These are phyloP conservation scores for Nowakowskiella sp. DNA, from an alignment of 192 early-diverging fungal genomes.

Conservation along the genomic window DNA sequence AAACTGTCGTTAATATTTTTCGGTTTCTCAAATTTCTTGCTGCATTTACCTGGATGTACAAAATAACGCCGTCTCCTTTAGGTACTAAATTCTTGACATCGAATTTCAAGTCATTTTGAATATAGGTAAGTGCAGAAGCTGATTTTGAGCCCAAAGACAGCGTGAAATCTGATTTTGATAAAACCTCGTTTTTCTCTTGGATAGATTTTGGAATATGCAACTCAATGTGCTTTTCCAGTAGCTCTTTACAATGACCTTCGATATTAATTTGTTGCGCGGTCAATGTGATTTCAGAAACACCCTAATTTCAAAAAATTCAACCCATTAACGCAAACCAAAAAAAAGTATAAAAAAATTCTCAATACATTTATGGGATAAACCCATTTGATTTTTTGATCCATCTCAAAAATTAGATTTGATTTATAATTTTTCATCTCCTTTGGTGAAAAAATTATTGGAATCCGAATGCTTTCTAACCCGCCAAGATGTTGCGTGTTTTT, in stretches of 20 bases:
- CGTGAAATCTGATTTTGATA: no score
- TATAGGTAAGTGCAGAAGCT: no score
- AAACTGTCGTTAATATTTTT: no score
- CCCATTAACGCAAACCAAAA: not conserved
- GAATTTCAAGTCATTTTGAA: no score
- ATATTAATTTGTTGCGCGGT: not conserved
- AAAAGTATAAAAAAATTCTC: not conserved
- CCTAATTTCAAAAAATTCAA: not conserved
- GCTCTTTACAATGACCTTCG: not conserved
- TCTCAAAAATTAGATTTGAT: slow-evolving; percentile 31
- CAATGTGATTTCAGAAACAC: not conserved
- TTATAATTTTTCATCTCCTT: slow-evolving; percentile 22
- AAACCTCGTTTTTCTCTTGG: no score
- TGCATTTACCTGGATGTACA: no score
- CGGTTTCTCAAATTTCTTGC: no score
- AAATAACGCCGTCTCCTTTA: no score
- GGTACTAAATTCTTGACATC: no score
- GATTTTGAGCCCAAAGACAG: no score
- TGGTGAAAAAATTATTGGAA: slow-evolving; percentile 38
- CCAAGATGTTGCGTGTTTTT: slow-evolving; percentile 18
- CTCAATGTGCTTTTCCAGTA: not conserved
- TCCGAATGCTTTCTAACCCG: slow-evolving; percentile 32
- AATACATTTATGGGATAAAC: slow-evolving; percentile 36
- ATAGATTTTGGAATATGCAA: not conserved
- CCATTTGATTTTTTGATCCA: slow-evolving; percentile 28